A percentile compares a stretch with the other conserved stretches of the same genome.
These are phyloP conservation scores for Taxawa tesnikishii DNA, from an alignment of 2,329 filamentous ascomycete genomes.

Conservation along the genomic window DNA sequence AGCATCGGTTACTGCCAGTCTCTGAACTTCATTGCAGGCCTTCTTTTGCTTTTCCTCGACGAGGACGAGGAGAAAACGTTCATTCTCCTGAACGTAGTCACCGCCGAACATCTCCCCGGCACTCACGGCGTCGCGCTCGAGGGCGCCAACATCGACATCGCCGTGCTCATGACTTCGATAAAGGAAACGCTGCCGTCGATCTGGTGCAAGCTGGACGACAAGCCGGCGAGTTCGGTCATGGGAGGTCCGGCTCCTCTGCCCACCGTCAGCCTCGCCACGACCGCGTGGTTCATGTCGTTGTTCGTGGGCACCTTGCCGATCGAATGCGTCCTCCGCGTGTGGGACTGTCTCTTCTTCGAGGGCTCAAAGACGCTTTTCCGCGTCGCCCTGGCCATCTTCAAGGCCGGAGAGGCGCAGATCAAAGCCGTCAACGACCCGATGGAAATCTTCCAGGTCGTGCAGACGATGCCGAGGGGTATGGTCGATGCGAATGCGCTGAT, in stretches of 20 bases:
- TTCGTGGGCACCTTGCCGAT: conserved; percentile 89
- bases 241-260: conserved; percentile 49
- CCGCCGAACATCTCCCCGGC: conserved; percentile 73
- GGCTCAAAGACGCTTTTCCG: conserved; percentile 89
- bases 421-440: conserved; percentile 71
- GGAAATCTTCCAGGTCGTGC: conserved; percentile 92
- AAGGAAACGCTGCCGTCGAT: conserved; percentile 71
- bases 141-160: conserved; percentile 85
- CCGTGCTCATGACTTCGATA: conserved; percentile 79
- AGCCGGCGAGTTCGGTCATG: conserved; percentile 32
- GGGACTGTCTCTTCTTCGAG: conserved; percentile 94
- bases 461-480: conserved; percentile 68
- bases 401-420: conserved; percentile 71
- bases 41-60: conserved; percentile 73
- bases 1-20: conserved; percentile 92
- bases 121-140: conserved; percentile 86
- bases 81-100: conserved; percentile 87
- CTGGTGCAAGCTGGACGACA: conserved; percentile 79
- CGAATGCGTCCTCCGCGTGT: conserved; percentile 81
- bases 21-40: conserved; percentile 84
- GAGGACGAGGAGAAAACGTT: conserved; percentile 82
- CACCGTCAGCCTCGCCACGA: conserved; percentile 84
- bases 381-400: conserved; percentile 83
- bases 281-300: conserved; percentile 96
- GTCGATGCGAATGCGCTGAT: conserved; percentile 73